Percentiles rank a stretch among this genome's conserved stretches.
phyloP scores from a whole-genome alignment of 106 monocot species.

The Dendrobium catenatum region DNA sequence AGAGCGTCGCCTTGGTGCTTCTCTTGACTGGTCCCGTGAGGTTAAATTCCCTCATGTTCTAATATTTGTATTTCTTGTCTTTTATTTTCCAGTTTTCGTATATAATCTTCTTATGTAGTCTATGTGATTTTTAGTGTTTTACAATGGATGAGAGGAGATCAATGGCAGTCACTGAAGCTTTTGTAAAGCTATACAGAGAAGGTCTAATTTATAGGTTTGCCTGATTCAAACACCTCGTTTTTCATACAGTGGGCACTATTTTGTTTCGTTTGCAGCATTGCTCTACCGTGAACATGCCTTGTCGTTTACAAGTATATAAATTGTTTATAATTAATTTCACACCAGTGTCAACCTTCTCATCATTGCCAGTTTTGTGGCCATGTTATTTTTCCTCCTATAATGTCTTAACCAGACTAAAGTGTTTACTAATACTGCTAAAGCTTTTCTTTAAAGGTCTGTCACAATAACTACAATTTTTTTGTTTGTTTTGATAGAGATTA shows the following conservation, averaged over 20 bases:
- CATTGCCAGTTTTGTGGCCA: neutral
- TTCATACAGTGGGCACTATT: neutral
- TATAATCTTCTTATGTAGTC: neutral
- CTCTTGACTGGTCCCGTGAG: conserved; percentile 98
- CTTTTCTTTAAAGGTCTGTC: neutral
- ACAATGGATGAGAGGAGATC: conserved; percentile 30
- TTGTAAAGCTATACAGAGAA: conserved; percentile 25
- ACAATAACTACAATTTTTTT: neutral
- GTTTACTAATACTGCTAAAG: neutral
- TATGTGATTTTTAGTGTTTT: conserved; percentile 12
- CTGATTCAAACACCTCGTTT: neutral
- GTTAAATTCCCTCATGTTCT: conserved; percentile 19
- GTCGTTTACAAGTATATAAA: neutral
- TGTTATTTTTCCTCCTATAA: no score
- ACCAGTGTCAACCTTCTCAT: neutral
- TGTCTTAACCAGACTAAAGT: neutral
- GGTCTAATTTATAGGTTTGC: conserved; percentile 27
- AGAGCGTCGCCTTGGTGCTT: conserved; percentile 82
- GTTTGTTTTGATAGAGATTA: conserved; percentile 46
- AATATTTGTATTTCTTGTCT: conserved; percentile 1
- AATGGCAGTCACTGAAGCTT: conserved; percentile 22
- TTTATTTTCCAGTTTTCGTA: neutral
- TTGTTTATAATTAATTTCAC: neutral
- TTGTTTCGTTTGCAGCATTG: neutral
- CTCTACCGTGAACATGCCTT: neutral